Evolutionary conservation across 164 flowering plant species (phyloP), one percentile per base, ranked within the genome.

Genomic region (Stephania cephalantha): DNA sequence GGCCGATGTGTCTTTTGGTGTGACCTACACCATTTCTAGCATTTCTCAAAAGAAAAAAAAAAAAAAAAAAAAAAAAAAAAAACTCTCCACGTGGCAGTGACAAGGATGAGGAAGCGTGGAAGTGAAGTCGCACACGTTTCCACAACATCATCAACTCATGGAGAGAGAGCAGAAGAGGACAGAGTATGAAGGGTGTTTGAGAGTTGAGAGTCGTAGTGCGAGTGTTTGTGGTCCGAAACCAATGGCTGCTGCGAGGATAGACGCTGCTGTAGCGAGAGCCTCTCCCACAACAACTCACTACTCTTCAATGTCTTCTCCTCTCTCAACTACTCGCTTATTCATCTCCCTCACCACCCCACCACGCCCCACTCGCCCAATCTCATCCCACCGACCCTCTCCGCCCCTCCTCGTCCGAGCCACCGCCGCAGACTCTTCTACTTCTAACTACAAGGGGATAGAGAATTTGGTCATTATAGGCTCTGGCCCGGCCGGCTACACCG

Each of bases 401-500:
- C 17, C 74, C 63, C 81, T 77, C 70, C 78, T 70, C 17, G 79
- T 76, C 78, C 66, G 80, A 78, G 88, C 68, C 64, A 77, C 88
- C 68, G 18, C 79, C 30, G 78, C 68, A 9, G 42, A 48, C 53
- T 48, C 53, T 48, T 73, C 87, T 25, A 25, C 25, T 25, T 25
- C 25, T 25, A 25, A 25, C 83, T 87, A 53, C 68, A 79, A 80
- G 77, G 89, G 84, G 66, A 81, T 91, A 10, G 98, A 95, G 85
- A 95, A 95, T 81, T 74, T 95, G 79, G 98, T 90, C 31, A 95
- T 95, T 22, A 83, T 95, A 71, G 99, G 99, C 13, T 93, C 98
- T 5, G 99, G 99, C 44, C 99, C 99, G 53, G 99, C 99, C 58
- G 99, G 98, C 76, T 93, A 91, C 76, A 91, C 99, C 0, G 97